Base-by-base conservation (phyloP, 768 basidiomycete species). In the Harrya chromipes region DNA sequence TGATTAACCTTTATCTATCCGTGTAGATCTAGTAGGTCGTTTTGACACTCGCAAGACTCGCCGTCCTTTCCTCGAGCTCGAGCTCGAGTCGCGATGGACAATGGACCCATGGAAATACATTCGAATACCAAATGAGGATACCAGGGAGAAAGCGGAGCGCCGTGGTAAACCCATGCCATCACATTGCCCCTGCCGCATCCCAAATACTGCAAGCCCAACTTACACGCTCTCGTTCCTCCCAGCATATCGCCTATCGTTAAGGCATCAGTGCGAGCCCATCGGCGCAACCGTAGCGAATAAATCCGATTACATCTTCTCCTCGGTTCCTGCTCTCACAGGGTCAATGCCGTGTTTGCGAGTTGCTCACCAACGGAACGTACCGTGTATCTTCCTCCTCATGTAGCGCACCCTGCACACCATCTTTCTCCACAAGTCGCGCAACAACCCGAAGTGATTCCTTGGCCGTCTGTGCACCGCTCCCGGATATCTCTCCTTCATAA, bases 191-290 rank as follows among this genome's bases (percentile, higher is more conserved):
- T 36, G 40, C 19, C 33, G n/a, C n/a, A 47, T 57, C 59, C 61
- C 62, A 64, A 62, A 61, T 62, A 61, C 59, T 63, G 60, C 60
- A 62, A 59, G 26, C 21, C 43, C 48, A 43, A n/a, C 34, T n/a
- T 50, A 61, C 59, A 58, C 58, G 50, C 48, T 12, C 44, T 27
- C 44, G 23, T 31, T 42, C 42, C 47, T 48, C 52, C 54, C 43
- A 35, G 24, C 9, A 21, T 36, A 21, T 43, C 45, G 47, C 45
- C 43, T 49, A 38, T 38, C 31, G 23, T 72, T 70, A 72, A 54
- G 74, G 75, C 76, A 84, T 77, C 52, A 84, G 60, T 19, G 74
- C 71, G 51, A 84, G 68, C 5, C 77, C 76, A 61, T 86, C 84
- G 23, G 54, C 57, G 54, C 76, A 83, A 10, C 78, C 82, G 58